Percentiles rank a stretch among this genome's conserved stretches.
Conservation (phyloP, 306 rosid species). For the Citrullus colocynthis region DNA sequence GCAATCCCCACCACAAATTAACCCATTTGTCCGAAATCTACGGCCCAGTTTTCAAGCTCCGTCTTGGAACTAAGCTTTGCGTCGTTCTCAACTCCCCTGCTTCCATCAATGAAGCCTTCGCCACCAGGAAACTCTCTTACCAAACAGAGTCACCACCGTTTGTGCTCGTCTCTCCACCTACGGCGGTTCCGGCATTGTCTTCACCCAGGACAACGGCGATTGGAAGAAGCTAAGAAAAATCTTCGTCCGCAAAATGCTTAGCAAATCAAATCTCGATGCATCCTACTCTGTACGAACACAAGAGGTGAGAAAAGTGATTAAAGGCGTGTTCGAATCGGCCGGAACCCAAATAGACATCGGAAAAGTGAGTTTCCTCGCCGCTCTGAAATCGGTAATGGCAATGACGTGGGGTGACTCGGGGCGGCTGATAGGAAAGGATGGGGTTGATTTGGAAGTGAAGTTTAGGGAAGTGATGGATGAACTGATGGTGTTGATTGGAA, state of each 20-base stretch:
- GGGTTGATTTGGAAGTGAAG: neutral
- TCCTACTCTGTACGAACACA: neutral
- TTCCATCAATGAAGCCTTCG: neutral
- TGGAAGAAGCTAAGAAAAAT: constrained; percentile 5
- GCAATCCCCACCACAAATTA: neutral
- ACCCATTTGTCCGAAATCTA: neutral
- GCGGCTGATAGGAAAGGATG: neutral
- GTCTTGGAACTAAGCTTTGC: neutral
- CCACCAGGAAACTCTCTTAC: neutral
- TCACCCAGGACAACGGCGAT: neutral
- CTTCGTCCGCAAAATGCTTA: neutral
- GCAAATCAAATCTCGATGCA: neutral
- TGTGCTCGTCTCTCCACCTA: neutral
- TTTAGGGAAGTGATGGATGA: neutral
- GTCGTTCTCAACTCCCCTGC: neutral
- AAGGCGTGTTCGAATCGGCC: neutral
- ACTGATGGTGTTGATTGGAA: neutral
- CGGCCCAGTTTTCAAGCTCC: neutral
- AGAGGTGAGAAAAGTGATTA: neutral
- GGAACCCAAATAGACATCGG: neutral
- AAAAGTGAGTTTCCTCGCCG: neutral
- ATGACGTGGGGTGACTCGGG: neutral
- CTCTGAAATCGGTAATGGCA: neutral
- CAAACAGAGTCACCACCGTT: neutral
- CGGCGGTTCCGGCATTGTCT: neutral